phyloP scores from a whole-genome alignment of 2,329 filamentous ascomycete genomes.

The Fusarium newnesense region DNA sequence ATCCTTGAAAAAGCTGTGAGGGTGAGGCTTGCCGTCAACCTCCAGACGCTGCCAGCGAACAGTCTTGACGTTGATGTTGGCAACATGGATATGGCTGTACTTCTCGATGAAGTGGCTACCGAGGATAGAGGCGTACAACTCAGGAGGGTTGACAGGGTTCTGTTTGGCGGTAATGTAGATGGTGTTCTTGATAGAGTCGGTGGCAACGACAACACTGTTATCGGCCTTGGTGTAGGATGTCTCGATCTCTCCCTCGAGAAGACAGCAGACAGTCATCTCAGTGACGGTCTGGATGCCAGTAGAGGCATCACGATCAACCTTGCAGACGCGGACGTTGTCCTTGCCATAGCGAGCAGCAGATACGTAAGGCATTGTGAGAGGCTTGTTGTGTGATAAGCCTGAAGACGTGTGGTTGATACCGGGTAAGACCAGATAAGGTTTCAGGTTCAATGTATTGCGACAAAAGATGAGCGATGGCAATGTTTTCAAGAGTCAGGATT shows the following conservation, averaged over 20 bases:
- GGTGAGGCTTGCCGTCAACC: constrained; percentile 88
- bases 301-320: constrained; percentile 83
- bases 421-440: constrained; percentile 11
- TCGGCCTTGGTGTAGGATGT: constrained; percentile 90
- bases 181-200: constrained; percentile 98
- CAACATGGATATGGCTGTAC: constrained; percentile 88
- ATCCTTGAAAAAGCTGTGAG: constrained; percentile 94
- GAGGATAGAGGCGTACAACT: constrained; percentile 87
- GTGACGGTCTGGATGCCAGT: constrained; percentile 85
- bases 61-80: constrained; percentile 82
- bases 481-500: neutral
- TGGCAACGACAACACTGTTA: constrained; percentile 95
- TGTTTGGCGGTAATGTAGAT: constrained; percentile 95
- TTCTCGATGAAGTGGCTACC: constrained; percentile 88
- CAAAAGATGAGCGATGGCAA: constrained; percentile 1
- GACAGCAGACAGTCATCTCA: constrained; percentile 93
- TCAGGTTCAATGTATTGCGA: constrained; percentile 1
- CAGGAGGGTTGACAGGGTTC: constrained; percentile 89
- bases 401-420: constrained; percentile 6
- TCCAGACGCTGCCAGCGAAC: constrained; percentile 93
- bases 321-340: constrained; percentile 98
- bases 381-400: constrained; percentile 17
- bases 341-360: constrained; percentile 83
- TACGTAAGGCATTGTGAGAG: constrained; percentile 61
- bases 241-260: constrained; percentile 93